Conservation (phyloP, 176 grass and related monocot species). For the Puya raimondii region DNA sequence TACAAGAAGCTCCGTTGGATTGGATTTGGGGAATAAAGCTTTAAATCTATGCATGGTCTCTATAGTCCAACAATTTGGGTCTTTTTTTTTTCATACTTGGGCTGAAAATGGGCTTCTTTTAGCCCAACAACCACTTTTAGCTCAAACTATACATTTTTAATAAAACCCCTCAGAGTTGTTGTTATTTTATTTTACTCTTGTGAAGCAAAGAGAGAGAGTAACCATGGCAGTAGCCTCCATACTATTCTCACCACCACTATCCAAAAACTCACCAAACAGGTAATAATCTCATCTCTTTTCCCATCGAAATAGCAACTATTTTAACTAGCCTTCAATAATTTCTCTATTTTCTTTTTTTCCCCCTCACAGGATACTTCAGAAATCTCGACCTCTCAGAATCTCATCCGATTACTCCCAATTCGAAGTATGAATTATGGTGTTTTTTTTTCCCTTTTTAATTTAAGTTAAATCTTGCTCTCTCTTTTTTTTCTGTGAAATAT, state of each 20-base stretch:
- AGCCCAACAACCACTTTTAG: too few relatives aligned
- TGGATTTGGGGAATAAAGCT: too few relatives aligned
- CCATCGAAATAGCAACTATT: background rate
- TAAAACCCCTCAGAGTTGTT: background rate
- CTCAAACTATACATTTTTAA: too few relatives aligned
- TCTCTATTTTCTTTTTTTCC: background rate
- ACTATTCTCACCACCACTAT: background rate
- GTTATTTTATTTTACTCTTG: background rate
- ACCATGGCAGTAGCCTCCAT: background rate
- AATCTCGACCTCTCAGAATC: background rate
- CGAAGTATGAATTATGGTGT: conserved; percentile 22
- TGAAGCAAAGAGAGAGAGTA: background rate
- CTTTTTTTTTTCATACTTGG: too few relatives aligned
- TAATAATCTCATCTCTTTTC: background rate
- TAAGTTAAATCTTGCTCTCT: background rate
- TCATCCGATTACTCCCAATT: conserved; percentile 30
- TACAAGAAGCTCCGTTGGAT: too few relatives aligned
- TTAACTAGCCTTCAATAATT: background rate
- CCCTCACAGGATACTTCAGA: conserved; percentile 8
- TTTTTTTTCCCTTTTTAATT: background rate
- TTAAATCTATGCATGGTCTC: too few relatives aligned
- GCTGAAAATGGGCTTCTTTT: too few relatives aligned
- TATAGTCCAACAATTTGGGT: too few relatives aligned
- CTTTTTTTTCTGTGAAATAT: background rate
- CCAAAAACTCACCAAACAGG: background rate